Base-by-base conservation (phyloP, 2,329 filamentous ascomycete species). In the Didymellaceae sp. region DNA sequence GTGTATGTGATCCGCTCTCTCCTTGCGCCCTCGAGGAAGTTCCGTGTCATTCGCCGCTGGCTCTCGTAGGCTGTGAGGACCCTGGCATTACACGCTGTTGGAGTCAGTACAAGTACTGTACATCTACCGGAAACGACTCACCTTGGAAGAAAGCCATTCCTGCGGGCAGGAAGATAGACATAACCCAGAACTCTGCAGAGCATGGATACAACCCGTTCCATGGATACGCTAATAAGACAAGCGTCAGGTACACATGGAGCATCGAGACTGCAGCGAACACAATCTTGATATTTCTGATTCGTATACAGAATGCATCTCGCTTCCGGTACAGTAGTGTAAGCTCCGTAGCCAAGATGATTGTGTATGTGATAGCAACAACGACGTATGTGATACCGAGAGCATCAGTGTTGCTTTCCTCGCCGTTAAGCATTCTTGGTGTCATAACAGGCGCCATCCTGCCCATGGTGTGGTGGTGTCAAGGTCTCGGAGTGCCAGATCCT, bases 111-210 rank as follows among this genome's bases (percentile, higher is more conserved):
- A 37, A 57, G 49, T 22, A 44, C 7, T 4, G 17, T 17, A 8
- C 3, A 6, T 26, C 11, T 2, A 5, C 6, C 6, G 26, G 10
- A 20, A 14, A 7, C 11, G 16, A 35, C 51, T 40, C 57, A 71
- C 70, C 67, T 59, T 73, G 70, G 46, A 74, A 74, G 16, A 73
- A 59, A 4, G 70, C 70, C 67, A 74, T 73, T n/a, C 71, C 71
- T 6, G 61, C 65, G 6, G 71, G 71, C 9, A 73, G 56, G 28
- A 72, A 72, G 16, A 73, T 55, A 8, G 68, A 71, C 71, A 74
- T 74, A 37, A 73, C 63, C 70, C 68, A 73, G 47, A 70, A 74
- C 41, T 73, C 70, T n/a, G 69, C 70, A 8, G 63, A 57, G 43
- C 68, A 73, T 16, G 69, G 69, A 21, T 67, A 72, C 3, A 58